Evolutionary conservation across 2,329 filamentous ascomycete species (phyloP).

Genomic region (Cladophialophora psammophila): DNA sequence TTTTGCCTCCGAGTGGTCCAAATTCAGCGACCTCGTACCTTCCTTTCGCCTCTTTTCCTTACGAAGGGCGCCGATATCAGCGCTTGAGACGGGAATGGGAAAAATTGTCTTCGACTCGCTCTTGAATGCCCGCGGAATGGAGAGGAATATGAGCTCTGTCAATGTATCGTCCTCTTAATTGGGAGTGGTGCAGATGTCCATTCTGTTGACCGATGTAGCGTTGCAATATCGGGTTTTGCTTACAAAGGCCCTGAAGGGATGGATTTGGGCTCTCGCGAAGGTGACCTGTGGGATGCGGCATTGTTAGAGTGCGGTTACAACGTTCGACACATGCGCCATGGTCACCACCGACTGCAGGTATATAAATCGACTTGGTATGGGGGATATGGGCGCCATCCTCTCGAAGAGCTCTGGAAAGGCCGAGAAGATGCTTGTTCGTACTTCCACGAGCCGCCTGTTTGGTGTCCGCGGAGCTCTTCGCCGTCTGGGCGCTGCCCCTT

Average conservation of each 20-base stretch:
- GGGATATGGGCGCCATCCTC: background rate
- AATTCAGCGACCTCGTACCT: background rate
- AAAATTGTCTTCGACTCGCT: conserved; percentile 6
- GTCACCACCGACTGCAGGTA: background rate
- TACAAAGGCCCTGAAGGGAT: background rate
- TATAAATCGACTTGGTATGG: background rate
- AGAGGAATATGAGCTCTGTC: background rate
- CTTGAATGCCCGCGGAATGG: background rate
- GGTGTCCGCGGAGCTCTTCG: conserved; percentile 6
- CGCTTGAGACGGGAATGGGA: background rate
- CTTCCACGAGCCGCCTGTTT: conserved; percentile 8
- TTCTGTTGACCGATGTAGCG: background rate
- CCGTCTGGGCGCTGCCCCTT: background rate
- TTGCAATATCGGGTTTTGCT: background rate
- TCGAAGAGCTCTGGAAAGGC: conserved; percentile 2
- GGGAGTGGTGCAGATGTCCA: conserved; percentile 5
- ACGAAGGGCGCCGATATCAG: background rate
- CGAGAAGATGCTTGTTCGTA: conserved; percentile 9
- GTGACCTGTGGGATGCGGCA: conserved; percentile 9
- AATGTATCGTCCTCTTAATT: background rate
- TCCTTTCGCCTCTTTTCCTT: background rate
- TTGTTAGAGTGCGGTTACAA: background rate
- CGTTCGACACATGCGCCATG: background rate
- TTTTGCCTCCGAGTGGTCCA: background rate
- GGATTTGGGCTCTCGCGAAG: background rate